Evolutionary conservation across 768 basidiomycete genomes (phyloP), one percentile per base, ranked within the genome.

Genomic region (Cantharellus anzutake): DNA sequence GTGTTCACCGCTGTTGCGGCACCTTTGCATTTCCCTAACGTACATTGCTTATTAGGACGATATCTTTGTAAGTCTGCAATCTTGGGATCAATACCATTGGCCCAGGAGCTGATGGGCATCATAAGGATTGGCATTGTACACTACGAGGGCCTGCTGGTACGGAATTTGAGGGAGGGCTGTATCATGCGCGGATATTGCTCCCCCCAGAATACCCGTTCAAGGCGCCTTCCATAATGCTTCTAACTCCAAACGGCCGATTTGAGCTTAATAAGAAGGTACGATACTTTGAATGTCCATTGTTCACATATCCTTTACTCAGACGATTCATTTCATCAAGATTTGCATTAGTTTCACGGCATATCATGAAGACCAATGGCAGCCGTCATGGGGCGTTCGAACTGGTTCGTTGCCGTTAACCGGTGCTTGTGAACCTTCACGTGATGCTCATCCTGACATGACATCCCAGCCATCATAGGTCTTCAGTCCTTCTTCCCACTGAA

Each of bases 321-420:
- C 7, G 35, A 3, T 34, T 29, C 20, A 29, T 29, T 29, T 29
- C 20, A 59, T 37, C 41, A 61, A 91, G 89, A 89, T 92, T 60
- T 92, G 89, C 69, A 90, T 92, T 66, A 91, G 87, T 68, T 92
- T 91, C 70, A 92, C 87, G 51, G 91, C 77, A 64, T 92, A 94
- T 74, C 92, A 97, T 64, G 89, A 92, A 70, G 94, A 97, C 65
- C 76, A 88, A 40, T 98, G 94, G 94, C 92, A 97, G 70, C 94
- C 94, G 42, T 90, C 91, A 35, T 98, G 94, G 94, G 94, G 94
- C 59, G 87, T 98, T 20, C 80, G 94, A 63, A 98, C 93, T 60
- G 92, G 86, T 86, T 61, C 62, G 76, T 66, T 34, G 51, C 56
- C 11, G 20, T 29, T 29, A 29, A 29, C 11, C 20, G 4, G 4